Evolutionary conservation across 2,329 filamentous ascomycete genomes (phyloP).

Genomic region (Talaromyces sp.): DNA sequence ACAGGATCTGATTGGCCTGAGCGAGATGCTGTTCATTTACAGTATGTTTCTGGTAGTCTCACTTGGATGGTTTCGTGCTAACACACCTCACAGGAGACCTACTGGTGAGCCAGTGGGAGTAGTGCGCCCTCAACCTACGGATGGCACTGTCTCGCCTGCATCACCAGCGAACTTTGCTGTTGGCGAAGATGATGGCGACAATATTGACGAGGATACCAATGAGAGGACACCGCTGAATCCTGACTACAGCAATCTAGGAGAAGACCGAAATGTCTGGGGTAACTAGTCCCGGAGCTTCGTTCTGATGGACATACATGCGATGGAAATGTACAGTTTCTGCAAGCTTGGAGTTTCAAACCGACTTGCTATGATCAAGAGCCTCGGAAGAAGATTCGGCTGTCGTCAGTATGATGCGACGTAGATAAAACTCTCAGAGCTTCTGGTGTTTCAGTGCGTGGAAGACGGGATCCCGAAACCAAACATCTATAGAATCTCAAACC

Average conservation of each 20-base stretch:
- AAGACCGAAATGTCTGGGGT: conserved; percentile 30
- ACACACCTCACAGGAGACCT: conserved; percentile 29
- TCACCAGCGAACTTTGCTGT: conserved; percentile 6
- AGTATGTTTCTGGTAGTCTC: conserved; percentile 26
- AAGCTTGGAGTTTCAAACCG: not conserved
- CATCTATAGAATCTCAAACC: not conserved
- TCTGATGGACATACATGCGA: not conserved
- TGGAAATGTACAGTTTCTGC: conserved; percentile 4
- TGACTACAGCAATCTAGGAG: conserved; percentile 33
- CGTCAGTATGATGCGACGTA: conserved; percentile 10
- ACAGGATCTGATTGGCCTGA: conserved; percentile 60
- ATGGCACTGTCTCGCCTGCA: conserved; percentile 6
- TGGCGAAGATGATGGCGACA: conserved; percentile 20
- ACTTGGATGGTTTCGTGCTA: conserved; percentile 17
- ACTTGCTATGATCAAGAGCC: conserved; percentile 1
- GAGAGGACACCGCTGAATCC: conserved; percentile 22
- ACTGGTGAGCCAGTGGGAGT: conserved; percentile 32
- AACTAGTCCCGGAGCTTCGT: conserved; percentile 15
- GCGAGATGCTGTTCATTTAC: conserved; percentile 33
- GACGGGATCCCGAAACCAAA: conserved; percentile 4
- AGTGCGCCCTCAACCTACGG: conserved; percentile 3
- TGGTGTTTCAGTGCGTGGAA: conserved; percentile 1
- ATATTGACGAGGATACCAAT: conserved; percentile 22
- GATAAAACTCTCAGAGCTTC: conserved; percentile 6
- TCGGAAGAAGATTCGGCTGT: not conserved